A percentile compares a stretch with the other conserved stretches of the same genome.
phyloP scores from a whole-genome alignment of 1,284 basidiomycete genomes.

The Microbotryomycetes sp. region DNA sequence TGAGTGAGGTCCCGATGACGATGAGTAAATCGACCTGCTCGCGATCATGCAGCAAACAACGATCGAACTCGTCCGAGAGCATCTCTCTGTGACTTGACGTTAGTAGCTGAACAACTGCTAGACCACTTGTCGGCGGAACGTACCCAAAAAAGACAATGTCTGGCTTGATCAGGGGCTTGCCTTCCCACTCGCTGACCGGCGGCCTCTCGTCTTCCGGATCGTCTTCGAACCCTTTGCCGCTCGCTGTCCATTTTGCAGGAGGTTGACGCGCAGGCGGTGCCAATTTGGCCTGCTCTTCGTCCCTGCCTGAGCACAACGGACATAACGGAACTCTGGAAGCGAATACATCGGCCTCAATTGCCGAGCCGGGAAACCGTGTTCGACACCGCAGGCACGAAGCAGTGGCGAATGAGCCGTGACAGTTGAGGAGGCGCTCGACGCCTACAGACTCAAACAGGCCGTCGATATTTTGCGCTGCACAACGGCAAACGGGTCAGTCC shows the following conservation, averaged over 20 bases:
- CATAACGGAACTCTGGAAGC: constrained; percentile 35
- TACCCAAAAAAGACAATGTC: constrained; percentile 65
- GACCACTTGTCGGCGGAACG: constrained; percentile 52
- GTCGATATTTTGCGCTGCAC: constrained; percentile 49
- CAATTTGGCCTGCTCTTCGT: constrained; percentile 41
- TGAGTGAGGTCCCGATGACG: constrained; percentile 34
- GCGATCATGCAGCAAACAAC: constrained; percentile 64
- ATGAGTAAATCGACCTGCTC: constrained; percentile 58
- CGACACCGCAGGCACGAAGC: constrained; percentile 76
- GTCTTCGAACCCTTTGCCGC: constrained; percentile 27
- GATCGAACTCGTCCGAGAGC: constrained; percentile 75
- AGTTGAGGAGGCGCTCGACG: constrained; percentile 76
- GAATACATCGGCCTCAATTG: constrained; percentile 62
- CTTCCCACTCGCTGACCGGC: constrained; percentile 50
- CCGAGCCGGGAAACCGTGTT: constrained; percentile 59
- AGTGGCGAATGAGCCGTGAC: constrained; percentile 86
- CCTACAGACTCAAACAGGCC: constrained; percentile 55
- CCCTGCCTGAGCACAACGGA: constrained; percentile 37
- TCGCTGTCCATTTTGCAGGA: constrained; percentile 45
- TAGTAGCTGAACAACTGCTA: constrained; percentile 40
- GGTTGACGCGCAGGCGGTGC: constrained; percentile 47
- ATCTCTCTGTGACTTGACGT: constrained; percentile 49
- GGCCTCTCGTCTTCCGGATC: constrained; percentile 41
- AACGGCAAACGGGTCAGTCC: constrained; percentile 70
- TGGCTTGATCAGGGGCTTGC: constrained; percentile 49